Evolutionary conservation across 2,329 filamentous ascomycete genomes (phyloP), one percentile per base, ranked within the genome.

Genomic region (Cladophialophora yegresii): DNA sequence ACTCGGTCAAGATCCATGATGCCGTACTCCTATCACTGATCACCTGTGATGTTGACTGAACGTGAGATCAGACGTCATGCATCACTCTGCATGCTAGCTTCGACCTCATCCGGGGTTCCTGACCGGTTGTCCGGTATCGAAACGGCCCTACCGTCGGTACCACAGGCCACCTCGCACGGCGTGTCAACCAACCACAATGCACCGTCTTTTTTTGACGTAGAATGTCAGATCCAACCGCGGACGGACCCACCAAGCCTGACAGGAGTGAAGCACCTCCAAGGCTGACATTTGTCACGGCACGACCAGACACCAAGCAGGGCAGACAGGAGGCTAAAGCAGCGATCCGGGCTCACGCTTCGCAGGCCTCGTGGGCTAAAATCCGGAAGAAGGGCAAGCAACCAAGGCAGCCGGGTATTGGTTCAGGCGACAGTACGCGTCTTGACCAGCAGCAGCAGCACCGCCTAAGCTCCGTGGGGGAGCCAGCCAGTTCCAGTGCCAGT

Each of bases 361-460:
- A 43, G 26, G 57, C 57, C 4, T 59, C 57, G 28, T 59, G 57
- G 57, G 57, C 57, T 22, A 59, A 53, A 50, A 59, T 59, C 57
- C 43, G 32, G 57, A 40, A 59, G n/a, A 28, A 30, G 30, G 57
- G 57, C 57, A 59, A 59, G 23, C 45, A 59, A 30, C 28, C 30
- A 36, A 51, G 8, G 16, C 36, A 43, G 36, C 36, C 36, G 36
- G 36, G 36, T 43, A 43, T 20, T 43, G 36, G 36, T 20, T 20
- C 36, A 43, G 20, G 47, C 57, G 33, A 33, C 28, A 53, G 22
- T 9, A 4, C 57, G 16, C 4, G n/a, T 53, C 57, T 20, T 20
- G 43, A 43, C 20, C 26, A 16, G 16, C 45, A 45, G 20, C 28
- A 59, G 32, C 47, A 33, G 43, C n/a, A 26, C 36, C 36, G 13